These are phyloP conservation scores for Penicillium brasilianum DNA, from an alignment of 2,329 filamentous ascomycete genomes.

Conservation along the genomic window DNA sequence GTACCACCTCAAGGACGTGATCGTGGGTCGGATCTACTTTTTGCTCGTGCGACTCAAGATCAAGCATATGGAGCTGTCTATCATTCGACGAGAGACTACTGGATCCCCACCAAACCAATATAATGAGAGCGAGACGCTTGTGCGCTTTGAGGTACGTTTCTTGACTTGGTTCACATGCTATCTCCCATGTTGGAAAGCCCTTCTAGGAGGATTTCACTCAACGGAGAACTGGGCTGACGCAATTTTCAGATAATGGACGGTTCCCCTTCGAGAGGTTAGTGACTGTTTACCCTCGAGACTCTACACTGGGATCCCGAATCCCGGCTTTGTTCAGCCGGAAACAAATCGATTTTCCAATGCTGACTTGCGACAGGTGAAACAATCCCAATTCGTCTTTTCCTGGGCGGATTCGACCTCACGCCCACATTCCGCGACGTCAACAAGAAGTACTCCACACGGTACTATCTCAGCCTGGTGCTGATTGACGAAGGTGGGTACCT, in stretches of 20 bases:
- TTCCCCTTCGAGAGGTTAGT: conserved; percentile 87
- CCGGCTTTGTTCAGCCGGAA: background rate
- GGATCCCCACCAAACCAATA: conserved; percentile 98
- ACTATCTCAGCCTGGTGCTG: conserved; percentile 93
- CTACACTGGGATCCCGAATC: no score
- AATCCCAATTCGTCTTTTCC: conserved; percentile 94
- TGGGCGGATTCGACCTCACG: conserved; percentile 95
- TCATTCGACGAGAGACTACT: conserved; percentile 95
- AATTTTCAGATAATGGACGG: conserved; percentile 87
- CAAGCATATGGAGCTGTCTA: conserved; percentile 99
- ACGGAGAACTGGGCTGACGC: conserved; percentile 38
- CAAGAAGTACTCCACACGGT: conserved; percentile 98
- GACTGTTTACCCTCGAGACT: background rate
- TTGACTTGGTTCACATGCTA: background rate
- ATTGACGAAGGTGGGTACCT: conserved; percentile 80
- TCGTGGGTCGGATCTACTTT: conserved; percentile 98
- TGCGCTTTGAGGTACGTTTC: conserved; percentile 80
- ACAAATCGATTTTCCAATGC: conserved; percentile 16
- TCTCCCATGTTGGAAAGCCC: background rate
- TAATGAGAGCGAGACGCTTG: conserved; percentile 97
- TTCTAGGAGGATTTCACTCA: background rate
- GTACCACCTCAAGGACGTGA: conserved; percentile 98
- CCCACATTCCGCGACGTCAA: conserved; percentile 99
- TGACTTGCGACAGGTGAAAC: conserved; percentile 67
- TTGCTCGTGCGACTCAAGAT: conserved; percentile 96